Evolutionary conservation across 805 yeast genomes (phyloP), one percentile per base, ranked within the genome.

Genomic region (Ogataea trehaloabstinens): DNA sequence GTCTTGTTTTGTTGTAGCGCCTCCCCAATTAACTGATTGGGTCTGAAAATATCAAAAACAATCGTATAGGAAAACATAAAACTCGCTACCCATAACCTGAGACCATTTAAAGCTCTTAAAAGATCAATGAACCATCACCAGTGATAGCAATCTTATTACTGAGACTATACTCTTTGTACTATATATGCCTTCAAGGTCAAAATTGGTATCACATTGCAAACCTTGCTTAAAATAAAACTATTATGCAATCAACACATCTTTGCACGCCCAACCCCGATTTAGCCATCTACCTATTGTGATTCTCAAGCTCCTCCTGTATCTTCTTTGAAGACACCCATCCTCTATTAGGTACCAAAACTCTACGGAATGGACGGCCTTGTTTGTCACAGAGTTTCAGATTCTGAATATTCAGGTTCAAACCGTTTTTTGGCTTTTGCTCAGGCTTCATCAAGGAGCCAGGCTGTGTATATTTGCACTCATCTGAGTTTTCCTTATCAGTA

Each of bases 321-420:
- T 43, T 45, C 8, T 39, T 37, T 1, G 53, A 44, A 2, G 54
- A 44, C 1, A 70, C 58, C 82, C 82, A 76, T 0, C 82, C 80
- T 29, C 68, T 52, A 8, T 69, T 70, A 1, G 76, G 78, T 22
- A 75, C 61, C 42, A 67, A 72, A 2, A 73, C 51, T 24, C 82
- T 50, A 34, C 71, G 60, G 35, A 64, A 67, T 5, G 63, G 66
- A 30, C 62, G 65, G 0, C 75, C 76, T 30, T 63, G 55, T 27
- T 53, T 55, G 44, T 68, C 74, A 2, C 43, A 37, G 30, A 38
- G 27, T 51, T 40, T 38, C 25, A 50, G 24, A n/a, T 21, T 39
- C 11, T 34, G 29, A 17, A 39, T 19, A 25, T 40, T 41, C 19
- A 27, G 15, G 17, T 22, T 12, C 12, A 12, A 22, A 10, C 25